Conservation (phyloP, 2,329 filamentous ascomycete species). For the Cryoendolithus antarcticus region DNA sequence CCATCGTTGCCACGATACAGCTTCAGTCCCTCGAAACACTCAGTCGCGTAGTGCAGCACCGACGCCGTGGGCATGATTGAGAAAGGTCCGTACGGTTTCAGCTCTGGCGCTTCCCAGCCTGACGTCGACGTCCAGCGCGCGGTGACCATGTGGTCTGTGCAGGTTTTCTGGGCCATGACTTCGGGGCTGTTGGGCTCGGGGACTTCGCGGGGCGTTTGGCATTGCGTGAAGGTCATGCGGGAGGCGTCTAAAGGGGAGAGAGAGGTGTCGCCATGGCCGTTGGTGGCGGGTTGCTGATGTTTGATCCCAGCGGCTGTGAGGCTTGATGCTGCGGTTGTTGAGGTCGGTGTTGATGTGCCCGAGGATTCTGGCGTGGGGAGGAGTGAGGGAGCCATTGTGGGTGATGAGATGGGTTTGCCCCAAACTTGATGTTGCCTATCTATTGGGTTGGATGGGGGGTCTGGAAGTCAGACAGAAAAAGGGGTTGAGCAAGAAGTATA, state of each 20-base stretch:
- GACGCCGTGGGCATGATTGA: conserved; percentile 68
- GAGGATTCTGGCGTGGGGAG: conserved; percentile 22
- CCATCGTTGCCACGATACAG: conserved; percentile 55
- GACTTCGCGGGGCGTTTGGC: conserved; percentile 28
- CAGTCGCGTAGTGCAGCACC: conserved; percentile 73
- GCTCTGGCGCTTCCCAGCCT: conserved; percentile 61
- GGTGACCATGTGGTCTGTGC: conserved; percentile 81
- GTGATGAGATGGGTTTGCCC: neutral
- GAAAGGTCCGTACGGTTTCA: conserved; percentile 65
- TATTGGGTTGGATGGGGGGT: too few species aligned
- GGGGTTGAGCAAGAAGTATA: too few species aligned
- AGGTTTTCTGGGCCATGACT: conserved; percentile 28
- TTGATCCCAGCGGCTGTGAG: conserved; percentile 27
- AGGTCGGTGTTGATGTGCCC: conserved; percentile 24
- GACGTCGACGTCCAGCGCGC: conserved; percentile 49
- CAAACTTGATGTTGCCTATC: too few species aligned
- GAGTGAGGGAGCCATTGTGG: conserved; percentile 19
- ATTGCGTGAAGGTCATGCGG: conserved; percentile 29
- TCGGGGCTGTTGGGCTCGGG: conserved; percentile 29
- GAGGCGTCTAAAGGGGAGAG: conserved; percentile 33
- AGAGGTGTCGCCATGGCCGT: conserved; percentile 8
- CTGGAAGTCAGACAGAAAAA: too few species aligned
- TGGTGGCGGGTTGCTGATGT: conserved; percentile 15
- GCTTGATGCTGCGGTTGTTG: conserved; percentile 20
- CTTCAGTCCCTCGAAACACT: conserved; percentile 82